A percentile compares a stretch with the other conserved stretches of the same genome.
These are phyloP conservation scores for Trichoderma erinaceum DNA, from an alignment of 495 filamentous ascomycete genomes.

Conservation along the genomic window DNA sequence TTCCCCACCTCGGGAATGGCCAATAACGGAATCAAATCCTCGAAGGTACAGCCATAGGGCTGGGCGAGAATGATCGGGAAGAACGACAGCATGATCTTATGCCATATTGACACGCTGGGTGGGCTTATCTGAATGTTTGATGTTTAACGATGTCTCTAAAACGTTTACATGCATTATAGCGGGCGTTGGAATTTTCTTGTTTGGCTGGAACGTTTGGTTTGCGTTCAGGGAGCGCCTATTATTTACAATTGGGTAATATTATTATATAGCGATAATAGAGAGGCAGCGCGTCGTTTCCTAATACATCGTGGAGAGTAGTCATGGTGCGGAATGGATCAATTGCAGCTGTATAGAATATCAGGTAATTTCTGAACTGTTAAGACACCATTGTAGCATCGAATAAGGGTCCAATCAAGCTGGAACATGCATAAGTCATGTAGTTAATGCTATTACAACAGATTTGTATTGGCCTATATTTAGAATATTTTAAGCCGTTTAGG, in stretches of 20 bases:
- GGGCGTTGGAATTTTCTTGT: background rate
- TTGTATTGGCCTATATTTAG: background rate
- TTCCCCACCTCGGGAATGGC: background rate
- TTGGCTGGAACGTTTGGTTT: background rate
- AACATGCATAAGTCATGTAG: no score
- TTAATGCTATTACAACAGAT: no score
- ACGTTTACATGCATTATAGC: constrained; percentile 14
- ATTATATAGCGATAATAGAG: background rate
- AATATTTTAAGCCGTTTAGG: background rate
- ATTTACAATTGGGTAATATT: background rate
- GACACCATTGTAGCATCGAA: no score
- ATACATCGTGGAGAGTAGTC: background rate
- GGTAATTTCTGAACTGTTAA: no score
- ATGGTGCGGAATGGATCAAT: no score
- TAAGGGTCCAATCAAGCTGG: no score
- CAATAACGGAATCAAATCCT: constrained; percentile 16
- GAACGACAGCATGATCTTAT: background rate
- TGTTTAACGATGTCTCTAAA: background rate
- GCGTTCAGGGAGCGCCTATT: background rate
- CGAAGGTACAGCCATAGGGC: background rate
- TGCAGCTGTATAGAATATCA: no score
- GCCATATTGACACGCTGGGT: background rate
- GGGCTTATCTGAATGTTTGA: constrained; percentile 1
- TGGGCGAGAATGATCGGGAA: background rate
- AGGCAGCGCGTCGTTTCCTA: background rate